Evolutionary conservation across 768 basidiomycete species (phyloP), one percentile per base, ranked within the genome.

Genomic region (Porpolomopsis calyptriformis): DNA sequence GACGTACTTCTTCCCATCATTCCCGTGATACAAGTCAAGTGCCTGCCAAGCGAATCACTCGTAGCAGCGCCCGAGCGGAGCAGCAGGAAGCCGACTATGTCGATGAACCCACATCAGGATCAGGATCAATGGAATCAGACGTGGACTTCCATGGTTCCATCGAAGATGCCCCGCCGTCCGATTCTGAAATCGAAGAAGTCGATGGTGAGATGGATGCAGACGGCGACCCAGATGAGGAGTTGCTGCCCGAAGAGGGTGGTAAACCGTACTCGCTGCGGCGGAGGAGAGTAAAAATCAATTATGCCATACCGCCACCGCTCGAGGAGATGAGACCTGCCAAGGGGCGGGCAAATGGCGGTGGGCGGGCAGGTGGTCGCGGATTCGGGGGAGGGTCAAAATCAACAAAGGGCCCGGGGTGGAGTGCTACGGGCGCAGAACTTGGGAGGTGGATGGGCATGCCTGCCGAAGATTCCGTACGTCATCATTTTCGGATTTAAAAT

Each of bases 281-380:
- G 55, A 68, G 86, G 42, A 23, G n/a, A 67, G 27, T 68, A 37
- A 72, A 74, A 49, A 78, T 90, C 53, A 87, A 89, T 57, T 90
- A 90, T 47, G 80, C 81, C 10, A 83, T 88, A 18, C 85, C 83
- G 1, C 86, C 87, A 0, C 82, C 86, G 1, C 65, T 90, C 12
- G 87, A 90, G 41, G 85, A 88, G 27, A 64, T 84, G 59, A 55
- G 59, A 35, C 73, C 76, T 1, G 69, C 70, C 4, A 60, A 66
- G 24, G 70, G 67, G 49, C 55, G 53, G 16, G 45, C 45, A 45
- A 62, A 64, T n/a, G n/a, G n/a, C 9, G 66, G 59, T 37, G 62
- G 55, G 36, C 60, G 53, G 41, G 56, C 54, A 41, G 55, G 49
- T 23, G 60, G 67, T 18, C 70, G 47, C 24, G 55, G 53, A 27